Evolutionary conservation across 345 rosid species (phyloP).

Genomic region (Eutrema heterophyllum): DNA sequence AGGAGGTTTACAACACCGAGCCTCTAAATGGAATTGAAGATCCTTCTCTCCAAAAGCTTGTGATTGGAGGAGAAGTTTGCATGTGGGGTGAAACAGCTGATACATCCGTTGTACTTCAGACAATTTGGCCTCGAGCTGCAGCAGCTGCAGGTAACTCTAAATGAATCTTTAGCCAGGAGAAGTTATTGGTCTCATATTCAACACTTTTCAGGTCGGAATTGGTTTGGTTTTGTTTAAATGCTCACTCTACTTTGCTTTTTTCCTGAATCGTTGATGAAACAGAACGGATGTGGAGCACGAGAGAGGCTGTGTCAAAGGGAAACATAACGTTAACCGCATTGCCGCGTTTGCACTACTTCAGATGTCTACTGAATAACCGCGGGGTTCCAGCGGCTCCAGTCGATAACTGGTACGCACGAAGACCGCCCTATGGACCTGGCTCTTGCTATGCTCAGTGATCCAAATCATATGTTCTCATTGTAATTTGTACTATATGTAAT

Average conservation of each 20-base stretch:
- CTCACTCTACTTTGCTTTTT: background rate
- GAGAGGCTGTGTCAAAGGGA: slow-evolving; percentile 47
- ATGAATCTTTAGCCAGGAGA: background rate
- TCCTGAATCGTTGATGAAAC: slow-evolving; percentile 8
- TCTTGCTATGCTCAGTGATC: slow-evolving; percentile 77
- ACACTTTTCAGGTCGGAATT: background rate
- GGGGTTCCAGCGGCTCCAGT: slow-evolving; percentile 88
- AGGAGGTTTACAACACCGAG: slow-evolving; percentile 62
- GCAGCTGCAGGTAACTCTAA: slow-evolving; percentile 68
- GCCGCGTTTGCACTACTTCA: slow-evolving; percentile 78
- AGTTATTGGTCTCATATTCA: background rate
- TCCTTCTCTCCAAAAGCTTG: slow-evolving; percentile 57
- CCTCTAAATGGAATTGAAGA: slow-evolving; percentile 70
- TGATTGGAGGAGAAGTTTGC: slow-evolving; percentile 97
- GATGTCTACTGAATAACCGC: slow-evolving; percentile 79
- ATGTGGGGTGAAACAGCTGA: slow-evolving; percentile 94
- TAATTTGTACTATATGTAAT: slow-evolving; percentile 12
- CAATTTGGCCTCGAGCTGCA: slow-evolving; percentile 95
- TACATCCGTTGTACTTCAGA: slow-evolving; percentile 74
- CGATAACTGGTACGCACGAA: slow-evolving; percentile 48
- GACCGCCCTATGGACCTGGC: slow-evolving; percentile 64
- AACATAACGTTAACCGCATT: slow-evolving; percentile 46
- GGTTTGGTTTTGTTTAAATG: background rate
- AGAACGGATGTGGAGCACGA: slow-evolving; percentile 86
- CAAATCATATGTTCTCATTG: background rate